phyloP scores from a whole-genome alignment of 495 filamentous ascomycete species.

The Eremomyces bilateralis region DNA sequence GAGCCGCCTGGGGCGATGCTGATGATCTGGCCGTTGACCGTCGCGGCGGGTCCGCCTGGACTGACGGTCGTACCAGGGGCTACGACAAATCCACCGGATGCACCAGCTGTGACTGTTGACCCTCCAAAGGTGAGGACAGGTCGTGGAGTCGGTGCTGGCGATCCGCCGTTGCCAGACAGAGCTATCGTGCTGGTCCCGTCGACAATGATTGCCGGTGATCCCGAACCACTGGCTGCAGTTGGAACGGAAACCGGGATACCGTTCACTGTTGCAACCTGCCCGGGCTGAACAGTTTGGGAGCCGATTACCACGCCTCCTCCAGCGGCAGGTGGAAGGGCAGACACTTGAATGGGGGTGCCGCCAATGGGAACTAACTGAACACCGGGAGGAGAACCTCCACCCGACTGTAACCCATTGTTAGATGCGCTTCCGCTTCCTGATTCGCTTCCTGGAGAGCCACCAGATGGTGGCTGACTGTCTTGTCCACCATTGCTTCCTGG shows the following conservation, averaged over 20 bases:
- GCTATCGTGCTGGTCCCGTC: not conserved
- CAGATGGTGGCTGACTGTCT: too few relatives aligned
- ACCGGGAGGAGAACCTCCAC: too few relatives aligned
- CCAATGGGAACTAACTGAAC: not conserved
- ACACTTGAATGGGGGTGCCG: not conserved
- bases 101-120: not conserved
- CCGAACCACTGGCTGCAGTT: not conserved
- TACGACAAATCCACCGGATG: not conserved
- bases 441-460: too few relatives aligned
- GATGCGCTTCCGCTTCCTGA: too few relatives aligned
- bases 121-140: not conserved
- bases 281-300: not conserved
- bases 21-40: not conserved
- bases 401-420: too few relatives aligned
- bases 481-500: too few relatives aligned
- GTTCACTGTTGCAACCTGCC: constrained; percentile 1
- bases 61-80: not conserved
- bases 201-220: not conserved
- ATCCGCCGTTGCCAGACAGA: not conserved
- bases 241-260: not conserved
- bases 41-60: not conserved
- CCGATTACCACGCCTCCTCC: not conserved
- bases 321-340: not conserved
- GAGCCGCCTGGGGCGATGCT: not conserved
- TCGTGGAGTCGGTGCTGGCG: too few relatives aligned